phyloP scores from a whole-genome alignment of 768 basidiomycete species.

The Hygrocybe coccinea region DNA sequence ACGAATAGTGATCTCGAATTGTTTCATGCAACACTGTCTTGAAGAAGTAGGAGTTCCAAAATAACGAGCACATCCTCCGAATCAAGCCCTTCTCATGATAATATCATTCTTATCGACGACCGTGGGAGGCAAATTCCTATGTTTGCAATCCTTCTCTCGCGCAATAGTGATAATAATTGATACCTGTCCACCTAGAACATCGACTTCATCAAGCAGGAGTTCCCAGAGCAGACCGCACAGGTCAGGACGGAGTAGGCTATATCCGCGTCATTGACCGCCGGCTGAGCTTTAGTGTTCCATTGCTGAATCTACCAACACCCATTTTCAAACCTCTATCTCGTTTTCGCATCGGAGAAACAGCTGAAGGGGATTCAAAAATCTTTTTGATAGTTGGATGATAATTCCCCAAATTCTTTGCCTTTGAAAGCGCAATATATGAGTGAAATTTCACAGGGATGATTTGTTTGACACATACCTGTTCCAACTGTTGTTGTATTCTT shows the following conservation, averaged over 20 bases:
- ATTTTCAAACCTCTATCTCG: conserved; percentile 65
- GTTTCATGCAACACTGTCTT: too few species aligned
- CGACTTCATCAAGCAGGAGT: conserved; percentile 1
- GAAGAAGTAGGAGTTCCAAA: not conserved
- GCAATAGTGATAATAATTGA: not conserved
- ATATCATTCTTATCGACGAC: conserved; percentile 31
- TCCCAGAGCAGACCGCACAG: not conserved
- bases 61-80: conserved; percentile 23
- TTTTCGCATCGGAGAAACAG: conserved; percentile 38
- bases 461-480: conserved; percentile 51
- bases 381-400: conserved; percentile 78
- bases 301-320: conserved; percentile 74
- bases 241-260: too few species aligned
- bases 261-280: conserved; percentile 23
- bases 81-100: conserved; percentile 19
- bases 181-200: not conserved
- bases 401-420: conserved; percentile 84
- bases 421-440: conserved; percentile 8
- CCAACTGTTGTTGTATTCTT: conserved; percentile 48
- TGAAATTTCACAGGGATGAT: not conserved
- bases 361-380: conserved; percentile 44
- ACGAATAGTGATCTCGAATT: too few species aligned
- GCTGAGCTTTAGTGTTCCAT: conserved; percentile 63
- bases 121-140: conserved; percentile 33
- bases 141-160: conserved; percentile 19